Evolutionary conservation across 768 basidiomycete species (phyloP), one percentile per base, ranked within the genome.

Genomic region (Amanita pseudoporphyria): DNA sequence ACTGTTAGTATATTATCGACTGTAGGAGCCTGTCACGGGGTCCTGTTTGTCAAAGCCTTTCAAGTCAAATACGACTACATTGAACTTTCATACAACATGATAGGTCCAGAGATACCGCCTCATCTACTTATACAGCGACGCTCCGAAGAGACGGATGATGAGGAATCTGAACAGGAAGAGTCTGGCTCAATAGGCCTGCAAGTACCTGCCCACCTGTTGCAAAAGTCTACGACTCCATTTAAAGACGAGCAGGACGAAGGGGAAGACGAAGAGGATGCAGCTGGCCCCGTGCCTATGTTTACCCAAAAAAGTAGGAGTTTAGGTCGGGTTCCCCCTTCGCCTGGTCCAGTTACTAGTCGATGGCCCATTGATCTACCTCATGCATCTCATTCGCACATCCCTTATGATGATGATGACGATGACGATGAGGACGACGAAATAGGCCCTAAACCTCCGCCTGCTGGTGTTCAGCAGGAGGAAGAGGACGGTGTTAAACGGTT

Each of bases 381-480:
- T 3, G 64, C 64, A 46, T 67, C 65, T 51, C n/a, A n/a, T n/a
- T n/a, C n/a, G n/a, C n/a, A n/a, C n/a, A n/a, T n/a, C n/a, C n/a
- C n/a, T n/a, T n/a, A n/a, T n/a, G n/a, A n/a, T n/a, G n/a, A n/a
- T n/a, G n/a, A n/a, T n/a, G n/a, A n/a, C n/a, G n/a, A n/a, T 26
- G 75, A 77, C 42, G 82, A 83, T 49, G 74, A 74, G 45, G 86
- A 89, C 46, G 89, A 93, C 45, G 90, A 93, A 52, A 73, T 92
- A 47, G 94, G 94, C 1, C 95, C 95, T 0, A 76, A 73, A 62
- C 92, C n/a, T n/a, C n/a, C n/a, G n/a, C n/a, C n/a, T n/a, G n/a
- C n/a, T n/a, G n/a, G n/a, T n/a, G n/a, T n/a, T 47, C 66, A 54
- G 47, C 60, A 66, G 35, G 62, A 65, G 47, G 75, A 74, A 54